Evolutionary conservation across 2,329 filamentous ascomycete species (phyloP).

Genomic region (Penicillium olsonii): DNA sequence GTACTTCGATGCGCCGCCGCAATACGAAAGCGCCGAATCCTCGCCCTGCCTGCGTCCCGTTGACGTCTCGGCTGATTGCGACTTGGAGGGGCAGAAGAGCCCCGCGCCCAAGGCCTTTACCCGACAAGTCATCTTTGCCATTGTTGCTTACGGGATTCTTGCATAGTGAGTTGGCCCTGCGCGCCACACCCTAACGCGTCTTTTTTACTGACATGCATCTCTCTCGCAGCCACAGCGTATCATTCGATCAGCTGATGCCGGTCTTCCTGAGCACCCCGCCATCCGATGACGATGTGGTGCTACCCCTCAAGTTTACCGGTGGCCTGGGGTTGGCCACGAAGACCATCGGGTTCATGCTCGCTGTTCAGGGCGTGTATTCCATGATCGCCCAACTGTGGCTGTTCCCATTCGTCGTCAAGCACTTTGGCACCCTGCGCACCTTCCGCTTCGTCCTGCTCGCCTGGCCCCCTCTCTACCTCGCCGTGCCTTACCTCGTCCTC

Average conservation of each 20-base stretch:
- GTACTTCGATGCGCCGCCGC: constrained; percentile 66
- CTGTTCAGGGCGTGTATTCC: constrained; percentile 85
- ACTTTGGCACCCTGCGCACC: constrained; percentile 74
- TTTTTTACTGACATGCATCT: constrained; percentile 32
- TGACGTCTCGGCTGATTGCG: constrained; percentile 35
- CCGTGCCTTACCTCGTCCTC: constrained; percentile 85
- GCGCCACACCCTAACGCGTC: constrained; percentile 7
- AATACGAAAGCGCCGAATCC: constrained; percentile 63
- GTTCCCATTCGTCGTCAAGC: constrained; percentile 74
- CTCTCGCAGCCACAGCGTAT: constrained; percentile 80
- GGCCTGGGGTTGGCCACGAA: constrained; percentile 83
- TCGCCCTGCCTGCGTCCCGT: constrained; percentile 52
- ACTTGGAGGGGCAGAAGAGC: constrained; percentile 45
- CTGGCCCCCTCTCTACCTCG: constrained; percentile 85
- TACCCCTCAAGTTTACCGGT: constrained; percentile 87
- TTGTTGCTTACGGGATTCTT: constrained; percentile 85
- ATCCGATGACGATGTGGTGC: constrained; percentile 51
- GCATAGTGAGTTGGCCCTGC: constrained; percentile 81
- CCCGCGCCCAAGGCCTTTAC: constrained; percentile 70
- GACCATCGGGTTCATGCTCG: constrained; percentile 83
- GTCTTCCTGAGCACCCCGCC: constrained; percentile 79
- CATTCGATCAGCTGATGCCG: constrained; percentile 89
- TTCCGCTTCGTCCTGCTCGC: constrained; percentile 79
- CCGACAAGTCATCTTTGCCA: constrained; percentile 80
- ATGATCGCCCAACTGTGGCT: constrained; percentile 82